Base-by-base conservation (phyloP, 352 stramenopile genomes). In the Porosira glacialis region DNA sequence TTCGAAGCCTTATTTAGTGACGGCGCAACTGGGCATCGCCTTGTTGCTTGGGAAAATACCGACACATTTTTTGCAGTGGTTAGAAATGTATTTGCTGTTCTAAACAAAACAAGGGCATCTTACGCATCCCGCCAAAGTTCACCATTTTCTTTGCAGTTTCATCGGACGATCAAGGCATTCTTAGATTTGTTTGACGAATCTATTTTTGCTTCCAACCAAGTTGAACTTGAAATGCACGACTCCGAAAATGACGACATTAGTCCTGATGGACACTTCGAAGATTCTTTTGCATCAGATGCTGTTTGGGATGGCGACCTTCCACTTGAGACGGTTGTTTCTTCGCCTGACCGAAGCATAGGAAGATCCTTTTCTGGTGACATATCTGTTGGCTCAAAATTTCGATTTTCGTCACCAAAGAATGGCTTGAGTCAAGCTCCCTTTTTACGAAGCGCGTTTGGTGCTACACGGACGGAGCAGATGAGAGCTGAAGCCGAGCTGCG, bases 401-500 rank as follows among this genome's bases (percentile, higher is more conserved):
- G 19, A 52, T 49, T 77, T n/a, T 49, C 57, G 19, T 61, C 59
- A 21, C 45, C 48, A 38, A 74, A 27, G 27, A 61, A 55, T 57
- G 10, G 61, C 31, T 72, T 5, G 33, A 28, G 11, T 21, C 48
- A 43, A 50, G 31, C 31, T 61, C 73, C 22, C n/a, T 87, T 91
- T 62, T 78, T 69, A 4, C 66, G 85, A 26, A 77, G 61, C 53
- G 75, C 81, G 3, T 91, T 86, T 70, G 82, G 85, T 11, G 82
- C 78, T 33, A 85, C 59, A 22, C 89, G 80, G 41, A 89, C 28
- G 13, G 85, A 91, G 62, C 64, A 80, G 36, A 78, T 89, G 64
- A 77, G 71, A 44, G 56, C 80, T 50, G 80, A 89, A 50, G 77
- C 80, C 38, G 81, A 89, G 47, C 36, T 85, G 17, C 69, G 77